A percentile compares a stretch with the other conserved stretches of the same genome.
These are phyloP conservation scores for Talaromyces stipitatus DNA, from an alignment of 495 filamentous ascomycete genomes.

Conservation along the genomic window DNA sequence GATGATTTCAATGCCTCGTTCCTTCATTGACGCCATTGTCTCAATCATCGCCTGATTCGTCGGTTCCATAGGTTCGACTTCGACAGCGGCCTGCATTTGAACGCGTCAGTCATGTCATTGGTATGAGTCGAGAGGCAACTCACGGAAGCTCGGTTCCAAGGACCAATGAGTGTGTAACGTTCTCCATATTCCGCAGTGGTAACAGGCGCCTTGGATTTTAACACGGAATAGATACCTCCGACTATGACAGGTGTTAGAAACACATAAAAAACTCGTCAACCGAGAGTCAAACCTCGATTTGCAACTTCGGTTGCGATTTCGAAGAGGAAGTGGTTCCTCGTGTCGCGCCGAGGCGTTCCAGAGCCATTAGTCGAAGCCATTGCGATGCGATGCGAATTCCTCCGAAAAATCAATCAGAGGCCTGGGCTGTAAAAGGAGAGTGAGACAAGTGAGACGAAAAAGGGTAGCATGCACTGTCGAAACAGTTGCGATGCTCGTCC, in stretches of 20 bases:
- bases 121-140: conserved; percentile 20
- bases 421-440: neutral
- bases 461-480: neutral
- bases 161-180: conserved; percentile 90
- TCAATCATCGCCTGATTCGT: conserved; percentile 69
- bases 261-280: neutral
- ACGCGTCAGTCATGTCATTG: neutral
- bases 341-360: conserved; percentile 50
- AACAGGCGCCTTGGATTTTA: conserved; percentile 97
- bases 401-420: neutral
- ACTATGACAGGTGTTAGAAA: neutral
- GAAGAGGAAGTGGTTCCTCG: conserved; percentile 79
- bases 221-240: conserved; percentile 96
- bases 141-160: conserved; percentile 83
- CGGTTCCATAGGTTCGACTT: conserved; percentile 87
- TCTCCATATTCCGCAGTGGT: conserved; percentile 98
- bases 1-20: conserved; percentile 80
- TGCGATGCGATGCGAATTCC: neutral
- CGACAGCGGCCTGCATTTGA: conserved; percentile 66
- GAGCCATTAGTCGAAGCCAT: conserved; percentile 14
- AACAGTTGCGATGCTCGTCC: neutral
- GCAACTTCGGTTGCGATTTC: conserved; percentile 96
- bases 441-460: neutral
- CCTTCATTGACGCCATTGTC: conserved; percentile 83
- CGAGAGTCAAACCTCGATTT: conserved; percentile 63